Evolutionary conservation across 345 rosid species (phyloP).

Genomic region (Salix udensis): DNA sequence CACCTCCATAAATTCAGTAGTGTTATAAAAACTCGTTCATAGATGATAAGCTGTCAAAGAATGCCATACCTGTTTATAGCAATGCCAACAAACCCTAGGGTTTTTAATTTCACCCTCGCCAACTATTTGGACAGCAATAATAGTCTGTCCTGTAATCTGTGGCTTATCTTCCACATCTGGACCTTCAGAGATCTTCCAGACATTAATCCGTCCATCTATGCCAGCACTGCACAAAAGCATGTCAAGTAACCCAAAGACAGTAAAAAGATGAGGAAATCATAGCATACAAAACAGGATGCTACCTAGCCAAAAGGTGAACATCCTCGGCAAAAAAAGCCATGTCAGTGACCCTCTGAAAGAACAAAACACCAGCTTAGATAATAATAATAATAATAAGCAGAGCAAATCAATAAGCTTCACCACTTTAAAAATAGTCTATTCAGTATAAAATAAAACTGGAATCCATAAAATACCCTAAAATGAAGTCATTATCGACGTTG

Average conservation of each 20-base stretch:
- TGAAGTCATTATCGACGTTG: too few relatives aligned
- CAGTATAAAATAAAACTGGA: neutral
- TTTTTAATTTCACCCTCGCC: constrained; percentile 54
- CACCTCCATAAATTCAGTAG: neutral
- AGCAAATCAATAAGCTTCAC: neutral
- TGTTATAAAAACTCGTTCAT: neutral
- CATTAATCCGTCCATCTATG: constrained; percentile 69
- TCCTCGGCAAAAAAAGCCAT: constrained; percentile 90
- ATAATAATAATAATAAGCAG: neutral
- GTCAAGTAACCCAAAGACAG: neutral
- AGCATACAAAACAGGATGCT: constrained; percentile 12
- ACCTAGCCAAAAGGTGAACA: constrained; percentile 94
- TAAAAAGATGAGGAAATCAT: constrained; percentile 1
- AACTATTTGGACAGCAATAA: constrained; percentile 56
- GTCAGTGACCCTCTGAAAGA: constrained; percentile 68
- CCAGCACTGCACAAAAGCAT: constrained; percentile 51
- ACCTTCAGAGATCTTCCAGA: constrained; percentile 81
- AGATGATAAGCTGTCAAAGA: neutral
- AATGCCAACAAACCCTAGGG: constrained; percentile 91
- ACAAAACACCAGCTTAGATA: neutral
- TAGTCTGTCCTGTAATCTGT: constrained; percentile 56
- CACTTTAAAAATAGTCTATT: neutral
- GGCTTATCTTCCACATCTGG: constrained; percentile 68
- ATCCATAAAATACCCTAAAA: neutral
- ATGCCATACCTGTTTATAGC: constrained; percentile 69